These are phyloP conservation scores for Chalciporus sp. DNA, from an alignment of 1,284 basidiomycete genomes.

Conservation along the genomic window DNA sequence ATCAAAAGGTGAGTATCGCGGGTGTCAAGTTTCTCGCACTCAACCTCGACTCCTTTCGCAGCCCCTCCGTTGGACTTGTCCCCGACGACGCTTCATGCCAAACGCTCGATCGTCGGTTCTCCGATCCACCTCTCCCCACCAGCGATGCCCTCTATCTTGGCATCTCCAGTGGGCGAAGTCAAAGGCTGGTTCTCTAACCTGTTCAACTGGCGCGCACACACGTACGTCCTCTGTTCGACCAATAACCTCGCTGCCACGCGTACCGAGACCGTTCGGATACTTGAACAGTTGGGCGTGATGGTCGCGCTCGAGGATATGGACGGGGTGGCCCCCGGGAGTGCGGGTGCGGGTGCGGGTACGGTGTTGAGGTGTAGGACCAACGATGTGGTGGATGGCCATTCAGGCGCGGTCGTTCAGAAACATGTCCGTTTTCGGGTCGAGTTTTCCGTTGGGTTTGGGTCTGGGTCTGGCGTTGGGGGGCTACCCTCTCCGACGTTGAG, in stretches of 20 bases:
- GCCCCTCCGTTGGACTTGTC: conserved; percentile 41
- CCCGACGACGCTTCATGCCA: conserved; percentile 29
- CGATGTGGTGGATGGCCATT: conserved; percentile 48
- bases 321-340: conserved; percentile 23
- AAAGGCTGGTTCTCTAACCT: conserved; percentile 83
- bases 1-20: conserved; percentile 58
- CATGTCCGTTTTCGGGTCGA: conserved; percentile 66
- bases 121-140: conserved; percentile 32
- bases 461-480: conserved; percentile 31
- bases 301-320: conserved; percentile 55
- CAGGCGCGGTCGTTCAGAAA: conserved; percentile 50
- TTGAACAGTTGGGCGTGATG: conserved; percentile 67
- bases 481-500: conserved; percentile 10
- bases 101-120: conserved; percentile 43
- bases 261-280: conserved; percentile 61
- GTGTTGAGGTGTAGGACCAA: conserved; percentile 69
- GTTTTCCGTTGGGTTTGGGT: conserved; percentile 52
- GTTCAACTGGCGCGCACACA: conserved; percentile 73
- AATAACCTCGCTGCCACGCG: conserved; percentile 67
- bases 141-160: conserved; percentile 30
- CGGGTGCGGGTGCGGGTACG: conserved; percentile 18
- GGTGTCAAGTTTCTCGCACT: too few species aligned
- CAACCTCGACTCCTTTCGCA: too few species aligned
- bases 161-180: conserved; percentile 66
- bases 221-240: conserved; percentile 69